Evolutionary conservation across 129 eudicot genomes (phyloP).

Genomic region (Pulicaria dysenterica): DNA sequence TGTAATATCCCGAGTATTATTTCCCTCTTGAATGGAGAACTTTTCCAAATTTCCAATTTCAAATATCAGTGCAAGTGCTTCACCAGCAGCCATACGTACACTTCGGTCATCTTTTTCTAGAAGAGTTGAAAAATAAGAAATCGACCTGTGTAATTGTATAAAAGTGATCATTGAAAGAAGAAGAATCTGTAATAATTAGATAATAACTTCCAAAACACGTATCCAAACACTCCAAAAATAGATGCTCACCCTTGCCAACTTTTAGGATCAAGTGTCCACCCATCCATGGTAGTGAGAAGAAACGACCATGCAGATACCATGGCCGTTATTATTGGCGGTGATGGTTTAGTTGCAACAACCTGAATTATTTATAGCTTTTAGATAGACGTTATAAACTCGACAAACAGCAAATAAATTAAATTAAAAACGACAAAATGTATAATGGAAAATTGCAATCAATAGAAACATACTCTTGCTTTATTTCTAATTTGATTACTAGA

Average conservation of each 20-base stretch:
- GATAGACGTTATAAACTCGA: neutral
- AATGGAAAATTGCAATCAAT: neutral
- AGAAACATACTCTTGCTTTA: neutral
- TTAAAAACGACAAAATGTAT: neutral
- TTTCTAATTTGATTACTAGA: neutral
- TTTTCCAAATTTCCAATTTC: constrained; percentile 72
- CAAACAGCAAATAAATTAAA: neutral
- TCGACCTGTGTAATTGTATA: constrained; percentile 56
- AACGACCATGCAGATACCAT: constrained; percentile 90
- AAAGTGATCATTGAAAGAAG: too few relatives aligned
- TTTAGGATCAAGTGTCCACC: constrained; percentile 60
- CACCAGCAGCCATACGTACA: constrained; percentile 81
- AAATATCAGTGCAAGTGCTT: constrained; percentile 78
- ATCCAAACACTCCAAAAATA: neutral
- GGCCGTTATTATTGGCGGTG: constrained; percentile 66
- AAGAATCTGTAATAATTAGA: too few relatives aligned
- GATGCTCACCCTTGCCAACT: constrained; percentile 81
- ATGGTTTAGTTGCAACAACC: constrained; percentile 79
- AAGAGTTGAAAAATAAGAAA: constrained; percentile 67
- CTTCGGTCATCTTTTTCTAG: constrained; percentile 86
- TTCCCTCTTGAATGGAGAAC: constrained; percentile 45
- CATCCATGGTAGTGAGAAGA: constrained; percentile 76
- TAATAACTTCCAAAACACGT: neutral
- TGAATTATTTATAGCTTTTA: constrained; percentile 31
- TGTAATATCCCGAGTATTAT: constrained; percentile 36